A percentile compares a stretch with the other conserved stretches of the same genome.
These are phyloP conservation scores for Leishmania martiniquensis DNA, from an alignment of 208 protist genomes.

Conservation along the genomic window DNA sequence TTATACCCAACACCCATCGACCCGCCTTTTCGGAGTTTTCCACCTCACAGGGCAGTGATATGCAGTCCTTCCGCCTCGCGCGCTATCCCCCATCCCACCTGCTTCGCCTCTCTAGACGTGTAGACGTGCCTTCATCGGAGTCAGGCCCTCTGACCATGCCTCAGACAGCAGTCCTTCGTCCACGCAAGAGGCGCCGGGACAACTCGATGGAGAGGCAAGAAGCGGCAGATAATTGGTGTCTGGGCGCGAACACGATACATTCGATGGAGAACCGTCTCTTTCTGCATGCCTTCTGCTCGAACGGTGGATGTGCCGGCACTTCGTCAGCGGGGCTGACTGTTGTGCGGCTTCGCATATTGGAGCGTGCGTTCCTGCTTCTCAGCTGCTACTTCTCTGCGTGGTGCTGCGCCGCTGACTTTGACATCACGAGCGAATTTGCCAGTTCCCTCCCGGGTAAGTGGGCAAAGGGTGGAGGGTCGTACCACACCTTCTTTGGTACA, in stretches of 20 bases:
- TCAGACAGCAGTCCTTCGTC: neutral
- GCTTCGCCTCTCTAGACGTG: neutral
- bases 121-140: no score
- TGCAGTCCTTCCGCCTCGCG: neutral
- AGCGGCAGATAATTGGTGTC: neutral
- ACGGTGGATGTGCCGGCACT: neutral
- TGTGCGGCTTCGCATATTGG: conserved; percentile 13
- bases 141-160: no score
- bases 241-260: neutral
- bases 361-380: conserved; percentile 7
- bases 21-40: neutral
- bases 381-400: conserved; percentile 29
- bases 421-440: conserved; percentile 4
- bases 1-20: no score
- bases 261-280: neutral
- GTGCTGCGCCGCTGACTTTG: conserved; percentile 31
- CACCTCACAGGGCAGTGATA: neutral
- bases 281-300: neutral
- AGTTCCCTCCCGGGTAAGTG: neutral
- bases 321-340: neutral
- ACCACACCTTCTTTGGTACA: conserved; percentile 19
- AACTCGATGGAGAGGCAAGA: neutral
- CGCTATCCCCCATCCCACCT: conserved; percentile 9
- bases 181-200: conserved; percentile 11
- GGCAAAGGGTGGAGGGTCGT: neutral